Evolutionary conservation across 805 yeast species (phyloP).

Genomic region (Torulaspora gathmanii): DNA sequence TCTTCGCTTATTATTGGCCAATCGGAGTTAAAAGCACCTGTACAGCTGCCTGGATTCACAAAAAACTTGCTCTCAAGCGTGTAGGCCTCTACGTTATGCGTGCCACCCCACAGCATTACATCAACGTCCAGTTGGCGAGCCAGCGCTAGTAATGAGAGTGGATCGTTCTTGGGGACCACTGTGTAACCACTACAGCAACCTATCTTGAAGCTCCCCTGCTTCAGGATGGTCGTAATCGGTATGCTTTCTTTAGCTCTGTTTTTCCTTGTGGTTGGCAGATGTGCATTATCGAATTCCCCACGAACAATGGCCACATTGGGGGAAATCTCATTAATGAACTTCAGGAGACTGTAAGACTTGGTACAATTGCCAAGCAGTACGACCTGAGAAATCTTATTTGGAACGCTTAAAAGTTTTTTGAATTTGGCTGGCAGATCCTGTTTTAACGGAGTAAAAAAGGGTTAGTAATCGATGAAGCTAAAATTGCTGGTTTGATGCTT

Average conservation of each 20-base stretch:
- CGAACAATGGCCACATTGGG: conserved; percentile 69
- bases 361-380: conserved; percentile 81
- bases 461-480: conserved; percentile 8
- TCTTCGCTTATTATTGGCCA: conserved; percentile 43
- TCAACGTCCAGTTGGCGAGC: conserved; percentile 93
- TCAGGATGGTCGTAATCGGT: conserved; percentile 62
- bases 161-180: conserved; percentile 80
- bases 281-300: conserved; percentile 71
- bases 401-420: conserved; percentile 61
- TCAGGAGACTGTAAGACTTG: conserved; percentile 55
- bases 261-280: conserved; percentile 24
- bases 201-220: conserved; percentile 65
- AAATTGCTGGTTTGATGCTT: background rate
- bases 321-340: conserved; percentile 63
- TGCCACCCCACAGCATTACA: conserved; percentile 86
- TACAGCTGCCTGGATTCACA: conserved; percentile 94
- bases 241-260: conserved; percentile 30
- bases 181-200: conserved; percentile 85
- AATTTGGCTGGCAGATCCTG: conserved; percentile 53
- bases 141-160: conserved; percentile 70
- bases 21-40: conserved; percentile 78
- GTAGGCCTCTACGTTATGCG: conserved; percentile 89
- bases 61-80: conserved; percentile 89
- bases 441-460: conserved; percentile 10
- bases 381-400: conserved; percentile 83